These are phyloP conservation scores for Blastobotrys apis DNA, from an alignment of 1,139 yeast genomes.

Conservation along the genomic window DNA sequence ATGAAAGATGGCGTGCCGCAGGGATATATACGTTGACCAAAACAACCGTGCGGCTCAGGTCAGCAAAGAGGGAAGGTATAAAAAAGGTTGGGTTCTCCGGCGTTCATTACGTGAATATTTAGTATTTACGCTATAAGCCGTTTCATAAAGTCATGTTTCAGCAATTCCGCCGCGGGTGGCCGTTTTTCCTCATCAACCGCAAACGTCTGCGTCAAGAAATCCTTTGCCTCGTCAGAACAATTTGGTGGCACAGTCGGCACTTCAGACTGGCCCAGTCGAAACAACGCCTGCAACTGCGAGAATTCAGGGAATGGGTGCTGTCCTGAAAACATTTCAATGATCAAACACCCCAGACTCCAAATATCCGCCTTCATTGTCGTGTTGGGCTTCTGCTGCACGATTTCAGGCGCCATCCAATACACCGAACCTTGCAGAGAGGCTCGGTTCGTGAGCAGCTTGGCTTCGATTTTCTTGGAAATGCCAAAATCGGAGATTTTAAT, in stretches of 20 bases:
- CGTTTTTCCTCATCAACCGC: conserved; percentile 69
- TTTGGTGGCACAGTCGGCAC: conserved; percentile 74
- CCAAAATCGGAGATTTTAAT: conserved; percentile 95
- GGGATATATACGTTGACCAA: too few species aligned
- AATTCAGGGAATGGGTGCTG: conserved; percentile 91
- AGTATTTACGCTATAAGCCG: conserved; percentile 2
- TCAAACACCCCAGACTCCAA: conserved; percentile 91
- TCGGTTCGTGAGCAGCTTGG: conserved; percentile 47
- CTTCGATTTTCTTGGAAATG: conserved; percentile 70
- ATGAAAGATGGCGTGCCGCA: too few species aligned
- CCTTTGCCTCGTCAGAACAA: conserved; percentile 65
- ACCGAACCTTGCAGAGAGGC: conserved; percentile 92
- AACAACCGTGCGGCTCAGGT: too few species aligned
- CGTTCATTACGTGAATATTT: too few species aligned
- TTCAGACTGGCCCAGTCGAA: conserved; percentile 81
- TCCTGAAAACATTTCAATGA: conserved; percentile 93
- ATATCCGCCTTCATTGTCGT: conserved; percentile 89
- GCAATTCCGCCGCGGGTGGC: conserved; percentile 66
- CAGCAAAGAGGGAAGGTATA: too few species aligned
- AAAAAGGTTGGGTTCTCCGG: too few species aligned
- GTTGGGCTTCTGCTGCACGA: conserved; percentile 84
- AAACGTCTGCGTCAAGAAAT: conserved; percentile 63
- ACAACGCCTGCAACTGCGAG: conserved; percentile 94
- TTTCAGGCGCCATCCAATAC: conserved; percentile 99
- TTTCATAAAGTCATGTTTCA: conserved; percentile 49